These are phyloP conservation scores for Kodamaea neixiangensis DNA, from an alignment of 805 yeast genomes.

Conservation along the genomic window DNA sequence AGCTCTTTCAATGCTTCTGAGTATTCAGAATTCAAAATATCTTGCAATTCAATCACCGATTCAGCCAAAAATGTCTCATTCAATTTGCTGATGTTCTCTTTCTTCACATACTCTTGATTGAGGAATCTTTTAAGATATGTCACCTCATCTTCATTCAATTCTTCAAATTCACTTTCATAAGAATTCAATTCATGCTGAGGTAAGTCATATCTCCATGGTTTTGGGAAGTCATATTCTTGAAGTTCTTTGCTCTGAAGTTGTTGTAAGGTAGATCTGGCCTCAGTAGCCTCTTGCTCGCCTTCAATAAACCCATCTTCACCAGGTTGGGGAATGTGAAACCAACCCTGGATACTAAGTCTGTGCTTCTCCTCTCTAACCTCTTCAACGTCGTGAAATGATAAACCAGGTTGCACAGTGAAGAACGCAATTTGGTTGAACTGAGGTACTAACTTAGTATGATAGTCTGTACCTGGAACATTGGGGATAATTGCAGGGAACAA, in stretches of 20 bases:
- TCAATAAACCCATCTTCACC: constrained; percentile 85
- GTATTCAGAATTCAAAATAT: constrained; percentile 60
- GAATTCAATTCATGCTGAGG: constrained; percentile 39
- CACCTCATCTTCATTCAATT: constrained; percentile 40
- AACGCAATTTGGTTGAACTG: constrained; percentile 96
- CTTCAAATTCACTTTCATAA: constrained; percentile 23
- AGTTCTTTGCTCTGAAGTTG: constrained; percentile 75
- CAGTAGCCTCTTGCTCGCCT: constrained; percentile 81
- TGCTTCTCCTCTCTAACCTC: constrained; percentile 92
- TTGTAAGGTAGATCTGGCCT: constrained; percentile 73
- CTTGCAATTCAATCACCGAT: constrained; percentile 66
- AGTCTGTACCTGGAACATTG: constrained; percentile 87
- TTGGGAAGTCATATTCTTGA: constrained; percentile 82
- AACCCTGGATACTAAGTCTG: constrained; percentile 91
- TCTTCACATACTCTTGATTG: constrained; percentile 48
- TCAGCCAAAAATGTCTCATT: constrained; percentile 60
- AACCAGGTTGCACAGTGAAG: constrained; percentile 94
- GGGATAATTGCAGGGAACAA: constrained; percentile 84
- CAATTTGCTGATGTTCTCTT: constrained; percentile 39
- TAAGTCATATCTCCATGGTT: constrained; percentile 50
- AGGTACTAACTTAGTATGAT: constrained; percentile 69
- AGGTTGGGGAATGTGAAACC: constrained; percentile 96
- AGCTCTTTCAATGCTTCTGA: constrained; percentile 47
- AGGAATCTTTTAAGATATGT: constrained; percentile 55
- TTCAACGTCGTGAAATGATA: constrained; percentile 96